phyloP scores from a whole-genome alignment of 148 eudicot species.

The Rhododendron simsii region DNA sequence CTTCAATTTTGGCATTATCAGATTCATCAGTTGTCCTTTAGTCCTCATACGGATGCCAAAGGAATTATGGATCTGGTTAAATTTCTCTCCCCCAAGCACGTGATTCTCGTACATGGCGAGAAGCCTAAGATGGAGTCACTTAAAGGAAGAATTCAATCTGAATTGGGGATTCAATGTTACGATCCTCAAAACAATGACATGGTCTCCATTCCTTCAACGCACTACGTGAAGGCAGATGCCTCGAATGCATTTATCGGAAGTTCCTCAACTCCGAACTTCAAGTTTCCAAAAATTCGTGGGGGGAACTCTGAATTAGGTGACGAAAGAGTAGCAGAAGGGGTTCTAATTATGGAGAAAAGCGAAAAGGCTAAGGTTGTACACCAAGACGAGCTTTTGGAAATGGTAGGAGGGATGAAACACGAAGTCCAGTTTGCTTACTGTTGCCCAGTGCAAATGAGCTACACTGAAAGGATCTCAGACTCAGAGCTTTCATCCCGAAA shows the following conservation, averaged over 20 bases:
- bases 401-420: constrained; percentile 32
- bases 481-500: constrained; percentile 8
- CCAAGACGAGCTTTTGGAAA: constrained; percentile 50
- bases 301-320: constrained; percentile 35
- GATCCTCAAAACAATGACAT: constrained; percentile 73
- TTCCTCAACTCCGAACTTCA: constrained; percentile 60
- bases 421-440: constrained; percentile 38
- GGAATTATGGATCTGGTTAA: constrained; percentile 95
- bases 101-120: constrained; percentile 91
- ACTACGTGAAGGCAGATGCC: constrained; percentile 54
- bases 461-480: constrained; percentile 7
- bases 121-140: constrained; percentile 75
- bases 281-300: constrained; percentile 35
- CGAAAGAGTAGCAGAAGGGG: constrained; percentile 60
- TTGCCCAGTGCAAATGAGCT: constrained; percentile 26
- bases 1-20: constrained; percentile 17
- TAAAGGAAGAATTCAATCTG: constrained; percentile 58
- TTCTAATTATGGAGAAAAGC: constrained; percentile 37
- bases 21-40: constrained; percentile 85
- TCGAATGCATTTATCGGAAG: constrained; percentile 50
- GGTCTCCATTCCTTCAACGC: constrained; percentile 53
- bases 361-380: constrained; percentile 50
- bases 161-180: constrained; percentile 61
- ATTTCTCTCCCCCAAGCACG: constrained; percentile 82
- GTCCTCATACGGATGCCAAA: constrained; percentile 95